Base-by-base conservation (phyloP, 2,329 filamentous ascomycete genomes). In the Aspergillus sp. region DNA sequence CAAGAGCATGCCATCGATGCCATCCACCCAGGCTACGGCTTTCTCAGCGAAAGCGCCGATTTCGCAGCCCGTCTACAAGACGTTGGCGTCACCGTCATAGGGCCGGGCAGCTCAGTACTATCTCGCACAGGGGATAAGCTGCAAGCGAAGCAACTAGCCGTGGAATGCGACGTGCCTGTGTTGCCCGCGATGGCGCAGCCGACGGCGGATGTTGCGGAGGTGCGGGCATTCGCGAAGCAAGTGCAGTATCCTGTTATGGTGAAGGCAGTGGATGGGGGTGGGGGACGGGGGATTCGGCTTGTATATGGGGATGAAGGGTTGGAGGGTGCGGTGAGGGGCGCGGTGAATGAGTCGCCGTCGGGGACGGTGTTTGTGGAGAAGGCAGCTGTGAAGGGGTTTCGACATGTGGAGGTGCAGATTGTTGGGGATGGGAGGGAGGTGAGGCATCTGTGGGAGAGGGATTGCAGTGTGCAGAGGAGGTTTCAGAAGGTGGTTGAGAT, bases 201-300 rank as follows among this genome's bases (percentile, higher is more conserved):
- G 0, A 84, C 82, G 0, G 74, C 71, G 8, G 71, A 70, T 15
- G 64, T 81, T 1, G 72, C 77, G 25, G 75, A 80, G 5, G 78
- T 85, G 4, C 69, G 72, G 3, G 47, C 57, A 0, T 93, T 93
- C 67, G 92, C 90, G 72, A 81, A 69, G 2, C 51, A 73, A 21
- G 75, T 79, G 13, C 82, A 83, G 1, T 82, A 81, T 48, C 84
- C 84, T 0, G 76, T 87, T 47, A 86, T 87, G 82, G 75, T 88
- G 48, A 88, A 88, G 67, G 86, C 86, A n/a, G 83, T 87, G 3
- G 86, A 87, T 69, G 85, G 85, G 1, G 86, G 86, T 13, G 86
- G 85, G 2, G 86, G 86, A 0, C 73, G 84, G 15, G 86, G 86
- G 0, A 88, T 88, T 49, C 79, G 86, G 5, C 73, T 87, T 0